Conservation (phyloP, 768 basidiomycete species). For the Pleurotus pulmonarius region DNA sequence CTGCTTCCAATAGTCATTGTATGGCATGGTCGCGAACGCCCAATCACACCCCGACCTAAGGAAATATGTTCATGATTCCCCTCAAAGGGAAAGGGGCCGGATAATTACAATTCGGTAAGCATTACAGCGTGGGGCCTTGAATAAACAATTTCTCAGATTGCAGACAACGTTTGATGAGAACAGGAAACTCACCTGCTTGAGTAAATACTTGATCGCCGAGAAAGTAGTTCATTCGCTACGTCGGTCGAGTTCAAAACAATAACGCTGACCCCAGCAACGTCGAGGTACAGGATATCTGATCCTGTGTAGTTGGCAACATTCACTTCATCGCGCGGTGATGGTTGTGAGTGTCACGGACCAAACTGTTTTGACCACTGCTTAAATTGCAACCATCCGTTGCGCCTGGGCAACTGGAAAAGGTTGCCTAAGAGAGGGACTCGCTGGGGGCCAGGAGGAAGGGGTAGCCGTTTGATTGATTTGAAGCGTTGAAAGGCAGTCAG, state of each 20-base stretch:
- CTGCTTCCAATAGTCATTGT: slow-evolving; percentile 9
- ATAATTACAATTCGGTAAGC: not conserved
- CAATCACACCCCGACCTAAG: slow-evolving; percentile 3
- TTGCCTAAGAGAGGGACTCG: not conserved
- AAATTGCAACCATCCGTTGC: not conserved
- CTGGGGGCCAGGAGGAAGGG: not conserved
- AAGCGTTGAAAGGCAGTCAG: not conserved
- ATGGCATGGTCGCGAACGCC: slow-evolving; percentile 9
- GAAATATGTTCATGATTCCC: not conserved
- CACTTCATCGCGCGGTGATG: not conserved
- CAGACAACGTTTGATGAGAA: not conserved
- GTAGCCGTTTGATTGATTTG: not conserved
- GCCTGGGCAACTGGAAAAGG: not conserved
- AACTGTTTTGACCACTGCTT: not conserved
- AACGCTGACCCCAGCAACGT: slow-evolving; percentile 1
- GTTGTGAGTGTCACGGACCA: not conserved
- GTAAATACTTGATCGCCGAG: slow-evolving; percentile 10
- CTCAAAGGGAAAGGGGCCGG: not conserved
- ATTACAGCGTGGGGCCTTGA: not conserved
- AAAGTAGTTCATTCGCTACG: slow-evolving; percentile 10
- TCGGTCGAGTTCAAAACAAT: slow-evolving; percentile 9
- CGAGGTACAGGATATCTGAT: slow-evolving; percentile 7
- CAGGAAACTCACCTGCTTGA: not conserved
- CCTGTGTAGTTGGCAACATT: not conserved
- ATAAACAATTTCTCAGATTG: not conserved